Evolutionary conservation across 164 flowering plant genomes (phyloP).

Genomic region (Dillenia turbinata): DNA sequence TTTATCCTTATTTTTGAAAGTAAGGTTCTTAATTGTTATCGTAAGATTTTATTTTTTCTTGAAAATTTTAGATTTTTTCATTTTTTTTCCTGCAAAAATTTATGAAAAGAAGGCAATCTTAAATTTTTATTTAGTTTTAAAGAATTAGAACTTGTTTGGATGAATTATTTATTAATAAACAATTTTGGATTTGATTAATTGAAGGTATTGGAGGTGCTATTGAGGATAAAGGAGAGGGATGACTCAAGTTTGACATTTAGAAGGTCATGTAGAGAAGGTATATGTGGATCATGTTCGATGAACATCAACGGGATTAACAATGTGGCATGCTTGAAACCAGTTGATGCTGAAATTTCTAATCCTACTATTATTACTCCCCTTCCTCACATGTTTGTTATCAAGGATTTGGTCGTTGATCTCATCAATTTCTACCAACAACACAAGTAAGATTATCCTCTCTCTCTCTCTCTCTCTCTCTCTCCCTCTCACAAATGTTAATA

Average conservation of each 20-base stretch:
- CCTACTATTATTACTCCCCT: slow-evolving; percentile 64
- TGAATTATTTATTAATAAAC: too few species aligned
- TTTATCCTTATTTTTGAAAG: too few species aligned
- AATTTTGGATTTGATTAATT: too few species aligned
- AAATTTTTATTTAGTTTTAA: too few species aligned
- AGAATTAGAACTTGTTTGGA: too few species aligned
- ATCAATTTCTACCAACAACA: slow-evolving; percentile 76
- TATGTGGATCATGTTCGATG: slow-evolving; percentile 87
- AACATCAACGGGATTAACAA: slow-evolving; percentile 84
- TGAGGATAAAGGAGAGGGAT: slow-evolving; percentile 62
- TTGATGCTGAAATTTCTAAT: slow-evolving; percentile 37
- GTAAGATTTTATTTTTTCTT: background rate
- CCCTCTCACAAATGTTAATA: too few species aligned
- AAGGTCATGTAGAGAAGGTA: slow-evolving; percentile 84
- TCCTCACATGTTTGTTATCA: slow-evolving; percentile 78
- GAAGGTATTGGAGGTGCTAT: slow-evolving; percentile 77
- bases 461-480: background rate
- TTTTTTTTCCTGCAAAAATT: background rate
- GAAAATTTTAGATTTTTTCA: background rate
- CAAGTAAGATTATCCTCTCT: slow-evolving; percentile 32
- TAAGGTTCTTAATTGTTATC: too few species aligned
- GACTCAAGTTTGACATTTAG: slow-evolving; percentile 59
- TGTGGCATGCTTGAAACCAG: slow-evolving; percentile 71
- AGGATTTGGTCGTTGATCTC: slow-evolving; percentile 76
- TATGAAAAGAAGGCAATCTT: too few species aligned